phyloP scores from a whole-genome alignment of 305 asterid species.

The Andrographis paniculata region DNA sequence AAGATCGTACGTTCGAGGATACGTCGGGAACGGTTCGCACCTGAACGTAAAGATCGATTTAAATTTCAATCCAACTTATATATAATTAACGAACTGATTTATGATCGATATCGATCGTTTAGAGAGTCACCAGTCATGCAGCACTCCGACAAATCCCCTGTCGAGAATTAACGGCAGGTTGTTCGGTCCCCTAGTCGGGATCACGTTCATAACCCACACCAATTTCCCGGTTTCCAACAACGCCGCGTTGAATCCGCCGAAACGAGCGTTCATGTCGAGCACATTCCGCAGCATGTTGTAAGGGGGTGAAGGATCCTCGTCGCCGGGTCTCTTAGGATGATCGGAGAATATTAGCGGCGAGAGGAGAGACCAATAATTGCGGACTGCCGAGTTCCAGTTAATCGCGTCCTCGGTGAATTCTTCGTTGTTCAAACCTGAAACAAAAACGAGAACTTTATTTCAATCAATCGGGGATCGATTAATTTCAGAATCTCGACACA shows the following conservation, averaged over 20 bases:
- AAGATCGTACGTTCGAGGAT: constrained; percentile 94
- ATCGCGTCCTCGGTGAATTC: constrained; percentile 65
- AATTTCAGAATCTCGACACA: neutral
- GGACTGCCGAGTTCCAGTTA: constrained; percentile 72
- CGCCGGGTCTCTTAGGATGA: constrained; percentile 99
- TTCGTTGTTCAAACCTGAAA: constrained; percentile 51
- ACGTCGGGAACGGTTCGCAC: constrained; percentile 97
- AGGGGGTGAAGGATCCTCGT: constrained; percentile 99
- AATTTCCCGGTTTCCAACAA: constrained; percentile 73
- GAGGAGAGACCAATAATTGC: constrained; percentile 87
- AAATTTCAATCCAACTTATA: constrained; percentile 1
- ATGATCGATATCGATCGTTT: neutral
- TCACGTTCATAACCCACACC: constrained; percentile 96
- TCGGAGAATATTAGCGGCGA: constrained; percentile 95
- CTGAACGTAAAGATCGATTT: constrained; percentile 29
- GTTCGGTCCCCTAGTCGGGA: constrained; percentile 70
- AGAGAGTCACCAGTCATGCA: constrained; percentile 75
- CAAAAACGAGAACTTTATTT: constrained; percentile 14
- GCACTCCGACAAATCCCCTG: constrained; percentile 83
- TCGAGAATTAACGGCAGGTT: constrained; percentile 76
- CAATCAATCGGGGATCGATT: neutral
- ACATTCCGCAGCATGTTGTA: constrained; percentile 98
- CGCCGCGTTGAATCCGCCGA: constrained; percentile 94
- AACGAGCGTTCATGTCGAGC: constrained; percentile 87
- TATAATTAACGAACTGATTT: neutral